Base-by-base conservation (phyloP, 2,329 filamentous ascomycete genomes). In the Colletotrichum sp. region DNA sequence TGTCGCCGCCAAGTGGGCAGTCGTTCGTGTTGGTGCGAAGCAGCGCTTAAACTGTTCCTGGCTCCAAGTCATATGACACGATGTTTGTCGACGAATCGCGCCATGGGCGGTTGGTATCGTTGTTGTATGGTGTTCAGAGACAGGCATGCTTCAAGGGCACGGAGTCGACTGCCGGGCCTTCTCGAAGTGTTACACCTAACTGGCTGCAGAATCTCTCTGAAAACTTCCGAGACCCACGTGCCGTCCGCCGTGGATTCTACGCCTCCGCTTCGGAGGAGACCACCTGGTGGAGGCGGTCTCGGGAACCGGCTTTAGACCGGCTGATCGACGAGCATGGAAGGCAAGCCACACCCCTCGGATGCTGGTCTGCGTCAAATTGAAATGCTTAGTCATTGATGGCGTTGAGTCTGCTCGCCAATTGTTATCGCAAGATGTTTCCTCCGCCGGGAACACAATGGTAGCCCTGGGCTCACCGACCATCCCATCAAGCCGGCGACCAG, bases 401-500 rank as follows among this genome's bases (percentile, higher is more conserved):
- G n/a, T 52, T 52, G n/a, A 21, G n/a, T 21, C 43, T 52, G 2
- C 1, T 13, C 9, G 12, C 10, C n/a, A 52, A 21, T 52, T 21
- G 4, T 13, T 21, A 9, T 3, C 43, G 43, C 43, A 7, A 21
- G 6, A 52, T 14, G n/a, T 21, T 52, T 52, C n/a, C 13, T 52
- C 43, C n/a, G 43, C n/a, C n/a, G 4, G n/a, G 43, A 10, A 13
- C 0, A 52, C 1, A 0, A 52, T 52, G 43, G 0, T 1, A 4
- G 43, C 43, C 43, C n/a, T 21, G 43, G 10, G 43, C 43, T 52
- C n/a, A 3, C 3, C 43, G 4, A 21, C 3, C 6, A 52, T 52
- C 0, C n/a, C n/a, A 21, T 10, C 43, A 4, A 21, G n/a, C 43
- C n/a, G 43, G 0, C 0, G 43, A 13, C 43, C 43, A 1, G 43